Base-by-base conservation (phyloP, 768 basidiomycete species). In the Daedaleopsis sinensis region DNA sequence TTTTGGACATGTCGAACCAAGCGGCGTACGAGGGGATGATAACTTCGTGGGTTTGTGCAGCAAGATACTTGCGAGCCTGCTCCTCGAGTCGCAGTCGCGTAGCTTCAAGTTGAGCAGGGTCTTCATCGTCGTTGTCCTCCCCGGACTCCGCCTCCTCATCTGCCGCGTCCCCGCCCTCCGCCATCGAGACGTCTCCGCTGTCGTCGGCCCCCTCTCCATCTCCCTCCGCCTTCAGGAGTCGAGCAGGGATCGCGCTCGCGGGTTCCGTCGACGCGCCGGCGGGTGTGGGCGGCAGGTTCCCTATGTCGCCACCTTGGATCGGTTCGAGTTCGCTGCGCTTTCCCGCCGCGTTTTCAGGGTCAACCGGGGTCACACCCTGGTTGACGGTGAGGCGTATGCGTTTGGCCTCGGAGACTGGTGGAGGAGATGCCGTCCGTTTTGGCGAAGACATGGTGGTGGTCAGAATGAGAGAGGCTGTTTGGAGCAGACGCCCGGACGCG, bases 11-110 rank as follows among this genome's bases (percentile, higher is more conserved):
- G 76, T 94, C 90, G 78, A 98, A 99, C 97, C 97, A 98, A 18
- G 94, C 91, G 9, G 95, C 89, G 73, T 98, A 98, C 24, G 94
- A 96, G 9, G 97, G 97, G 53, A 99, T 92, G 71, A 99, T 87
- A 71, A 99, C 87, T 68, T 96, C 93, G 77, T 98, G 96, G 1
- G 94, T 96, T 75, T 99, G 97, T 0, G 94, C 92, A 0, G 96
- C 95, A 47, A 99, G 91, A 73, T 98, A 98, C 69, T 96, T 93
- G 57, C 88, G 88, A 55, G 90, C 95, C 73, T 90, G 93, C 69
- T 91, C 92, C 70, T 93, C 94, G 53, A 90, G 86, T 37, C 86
- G 85, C 59, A 84, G 78, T 66, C 91, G 86, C 67, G 89, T 90
- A 12, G 88, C 91, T 73, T 93, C 92, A 44, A 91, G 79, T 68